Conservation (phyloP, 495 filamentous ascomycete species). For the Lophiostoma macrostomum region DNA sequence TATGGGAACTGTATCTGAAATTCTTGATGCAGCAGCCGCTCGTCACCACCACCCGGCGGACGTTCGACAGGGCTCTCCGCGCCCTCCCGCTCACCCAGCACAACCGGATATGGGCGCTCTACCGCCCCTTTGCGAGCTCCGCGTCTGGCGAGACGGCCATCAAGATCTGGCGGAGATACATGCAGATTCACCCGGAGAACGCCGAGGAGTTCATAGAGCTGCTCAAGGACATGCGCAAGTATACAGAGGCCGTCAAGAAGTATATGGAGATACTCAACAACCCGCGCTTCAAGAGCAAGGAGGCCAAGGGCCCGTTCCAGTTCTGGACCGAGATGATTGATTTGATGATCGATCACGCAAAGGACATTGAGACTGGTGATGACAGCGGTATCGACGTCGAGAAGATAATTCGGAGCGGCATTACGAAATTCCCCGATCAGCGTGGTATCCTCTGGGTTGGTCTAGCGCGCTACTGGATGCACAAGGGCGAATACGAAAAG, state of each 20-base stretch:
- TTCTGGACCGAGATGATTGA: constrained; percentile 99
- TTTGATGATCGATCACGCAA: constrained; percentile 85
- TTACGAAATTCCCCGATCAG: constrained; percentile 89
- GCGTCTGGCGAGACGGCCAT: constrained; percentile 88
- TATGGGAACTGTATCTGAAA: constrained; percentile 97
- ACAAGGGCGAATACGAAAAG: constrained; percentile 83
- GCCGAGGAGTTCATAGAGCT: constrained; percentile 92
- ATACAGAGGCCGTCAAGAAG: constrained; percentile 87
- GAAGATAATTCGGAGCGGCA: constrained; percentile 88
- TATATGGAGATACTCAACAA: constrained; percentile 96
- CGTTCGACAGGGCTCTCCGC: constrained; percentile 91
- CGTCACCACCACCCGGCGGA: constrained; percentile 82
- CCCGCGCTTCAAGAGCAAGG: constrained; percentile 83
- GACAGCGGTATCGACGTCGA: constrained; percentile 86
- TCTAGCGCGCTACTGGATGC: constrained; percentile 95
- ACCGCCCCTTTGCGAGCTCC: constrained; percentile 87
- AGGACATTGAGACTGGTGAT: constrained; percentile 75
- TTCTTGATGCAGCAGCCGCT: constrained; percentile 90
- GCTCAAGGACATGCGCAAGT: constrained; percentile 74
- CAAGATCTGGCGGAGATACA: constrained; percentile 92
- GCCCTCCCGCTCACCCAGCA: constrained; percentile 97
- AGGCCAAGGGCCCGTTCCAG: constrained; percentile 92
- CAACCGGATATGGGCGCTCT: constrained; percentile 93
- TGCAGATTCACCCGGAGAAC: constrained; percentile 97
- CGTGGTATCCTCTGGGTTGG: constrained; percentile 95